Base-by-base conservation (phyloP, 2,329 filamentous ascomycete species). In the Metarhizium humberi region DNA sequence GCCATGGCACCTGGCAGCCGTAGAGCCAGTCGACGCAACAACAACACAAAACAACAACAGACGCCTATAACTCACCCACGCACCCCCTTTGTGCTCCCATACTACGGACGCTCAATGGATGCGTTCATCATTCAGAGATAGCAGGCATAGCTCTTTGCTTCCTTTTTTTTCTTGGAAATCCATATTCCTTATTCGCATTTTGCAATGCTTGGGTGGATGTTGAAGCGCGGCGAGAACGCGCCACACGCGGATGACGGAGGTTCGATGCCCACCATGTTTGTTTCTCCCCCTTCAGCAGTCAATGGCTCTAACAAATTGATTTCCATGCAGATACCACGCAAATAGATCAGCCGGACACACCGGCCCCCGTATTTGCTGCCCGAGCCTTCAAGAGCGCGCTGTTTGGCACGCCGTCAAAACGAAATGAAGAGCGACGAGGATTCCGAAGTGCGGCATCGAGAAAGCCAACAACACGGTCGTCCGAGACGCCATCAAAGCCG, bases 311-410 rank as follows among this genome's bases (percentile, higher is more conserved):
- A 46, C 51, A 42, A 30, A 13, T 42, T 42, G 13, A 11, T 10
- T 29, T 7, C 14, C 14, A 18, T 13, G 20, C 51, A 75, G 73
- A 76, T 49, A 74, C 63, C 3, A 75, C 75, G 0, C 76, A 78
- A 58, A 61, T 79, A 45, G 82, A 86, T 16, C 73, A 74, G 36
- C 82, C 83, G 43, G 83, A 86, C 61, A 87, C 84, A 16, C 84
- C 84, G 6, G 84, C 81, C 0, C 83, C 84, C 2, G 78, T 86
- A 0, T 87, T 87, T 64, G 84, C 83, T 2, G 83, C 83, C 42
- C 78, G 84, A 57, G 84, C 84, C 6, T 73, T 87, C 63, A 85
- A 81, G 62, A 82, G 77, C 61, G 83, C 81, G 30, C 68, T 87
- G 49, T 86, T 86, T 62, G 84, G 84, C 45, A 82, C 80, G 3